Conservation (phyloP, 129 eudicot species). For the Logfia minima region DNA sequence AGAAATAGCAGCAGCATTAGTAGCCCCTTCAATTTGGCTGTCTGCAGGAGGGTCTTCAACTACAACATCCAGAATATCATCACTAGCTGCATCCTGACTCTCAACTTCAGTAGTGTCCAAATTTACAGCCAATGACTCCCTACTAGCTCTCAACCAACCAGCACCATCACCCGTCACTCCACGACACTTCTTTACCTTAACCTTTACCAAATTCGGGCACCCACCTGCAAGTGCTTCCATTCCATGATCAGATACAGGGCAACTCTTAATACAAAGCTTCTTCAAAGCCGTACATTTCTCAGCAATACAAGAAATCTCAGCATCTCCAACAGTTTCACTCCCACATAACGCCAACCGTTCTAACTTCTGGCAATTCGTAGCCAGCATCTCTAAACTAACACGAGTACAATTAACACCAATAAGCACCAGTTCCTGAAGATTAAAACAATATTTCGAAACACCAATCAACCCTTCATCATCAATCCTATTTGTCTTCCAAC, state of each 20-base stretch:
- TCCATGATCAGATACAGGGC: constrained; percentile 73
- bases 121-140: constrained; percentile 58
- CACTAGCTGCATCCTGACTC: constrained; percentile 48
- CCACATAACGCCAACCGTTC: constrained; percentile 76
- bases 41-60: constrained; percentile 24
- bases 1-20: constrained; percentile 46
- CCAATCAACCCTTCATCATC: constrained; percentile 61
- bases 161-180: constrained; percentile 65
- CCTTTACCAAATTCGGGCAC: constrained; percentile 80
- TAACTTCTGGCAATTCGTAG: constrained; percentile 54
- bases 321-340: constrained; percentile 76
- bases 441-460: constrained; percentile 53
- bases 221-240: constrained; percentile 75
- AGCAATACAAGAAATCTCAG: constrained; percentile 70
- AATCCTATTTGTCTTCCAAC: constrained; percentile 78
- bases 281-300: constrained; percentile 63
- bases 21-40: constrained; percentile 30
- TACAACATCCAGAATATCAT: constrained; percentile 38
- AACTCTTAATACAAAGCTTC: constrained; percentile 75
- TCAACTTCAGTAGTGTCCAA: constrained; percentile 60
- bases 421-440: constrained; percentile 63
- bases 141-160: constrained; percentile 63
- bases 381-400: constrained; percentile 51
- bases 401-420: constrained; percentile 69
- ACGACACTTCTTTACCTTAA: constrained; percentile 76